Conservation (phyloP, 345 rosid genomes). For the Adansonia digitata region DNA sequence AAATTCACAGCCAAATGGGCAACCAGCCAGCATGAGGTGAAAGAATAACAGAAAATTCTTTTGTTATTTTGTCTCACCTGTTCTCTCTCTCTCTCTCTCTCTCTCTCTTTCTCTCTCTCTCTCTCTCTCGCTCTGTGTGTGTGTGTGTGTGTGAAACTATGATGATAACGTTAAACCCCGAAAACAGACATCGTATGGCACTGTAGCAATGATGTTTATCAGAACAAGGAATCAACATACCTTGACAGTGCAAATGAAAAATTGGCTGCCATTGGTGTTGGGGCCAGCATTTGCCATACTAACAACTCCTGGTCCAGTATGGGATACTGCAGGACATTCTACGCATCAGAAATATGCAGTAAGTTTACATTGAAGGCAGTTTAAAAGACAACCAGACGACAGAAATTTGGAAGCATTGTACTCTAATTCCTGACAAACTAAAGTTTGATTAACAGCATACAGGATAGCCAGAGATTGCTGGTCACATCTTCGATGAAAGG, state of each 20-base stretch:
- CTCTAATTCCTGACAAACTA: neutral
- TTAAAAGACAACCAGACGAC: neutral
- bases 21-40: neutral
- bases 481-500: neutral
- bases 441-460: neutral
- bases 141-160: neutral
- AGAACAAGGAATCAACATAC: conserved; percentile 31
- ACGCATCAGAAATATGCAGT: conserved; percentile 6
- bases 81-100: no score
- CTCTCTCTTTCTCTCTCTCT: no score
- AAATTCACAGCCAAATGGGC: neutral
- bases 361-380: neutral
- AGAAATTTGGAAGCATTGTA: neutral
- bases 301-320: conserved; percentile 84
- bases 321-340: conserved; percentile 62
- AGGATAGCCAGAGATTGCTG: neutral
- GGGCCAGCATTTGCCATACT: conserved; percentile 99
- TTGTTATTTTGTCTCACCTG: neutral
- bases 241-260: conserved; percentile 96
- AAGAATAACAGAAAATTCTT: neutral
- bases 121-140: no score
- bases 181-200: neutral
- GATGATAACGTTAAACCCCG: neutral
- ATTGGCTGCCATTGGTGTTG: conserved; percentile 97
- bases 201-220: neutral